A percentile compares a stretch with the other conserved stretches of the same genome.
Evolutionary conservation across 2,329 filamentous ascomycete genomes (phyloP).

Genomic region (Aaosphaeria arxii): DNA sequence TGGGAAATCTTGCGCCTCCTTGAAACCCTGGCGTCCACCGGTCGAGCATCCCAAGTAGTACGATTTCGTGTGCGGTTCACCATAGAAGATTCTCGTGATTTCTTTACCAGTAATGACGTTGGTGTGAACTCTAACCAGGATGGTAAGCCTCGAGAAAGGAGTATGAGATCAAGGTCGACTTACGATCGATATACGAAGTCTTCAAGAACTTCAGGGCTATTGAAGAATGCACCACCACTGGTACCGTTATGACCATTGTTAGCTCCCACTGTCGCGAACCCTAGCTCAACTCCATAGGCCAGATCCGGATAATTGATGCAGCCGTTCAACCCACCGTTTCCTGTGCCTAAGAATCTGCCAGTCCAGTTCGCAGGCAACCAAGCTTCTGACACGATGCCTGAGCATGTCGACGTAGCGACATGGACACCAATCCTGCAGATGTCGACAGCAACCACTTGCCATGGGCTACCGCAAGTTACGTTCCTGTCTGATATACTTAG

Average conservation of each 20-base stretch:
- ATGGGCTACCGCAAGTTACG: slow-evolving; percentile 31
- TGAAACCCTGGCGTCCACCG: slow-evolving; percentile 34
- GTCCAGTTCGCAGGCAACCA: slow-evolving; percentile 43
- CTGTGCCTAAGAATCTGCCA: slow-evolving; percentile 33
- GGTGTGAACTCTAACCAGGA: slow-evolving; percentile 11
- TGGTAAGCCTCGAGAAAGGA: background rate
- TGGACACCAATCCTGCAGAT: slow-evolving; percentile 41
- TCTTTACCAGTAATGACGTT: slow-evolving; percentile 39
- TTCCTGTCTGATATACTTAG: slow-evolving; percentile 38
- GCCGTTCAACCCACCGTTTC: slow-evolving; percentile 37
- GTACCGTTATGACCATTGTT: slow-evolving; percentile 42
- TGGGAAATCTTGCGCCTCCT: slow-evolving; percentile 30
- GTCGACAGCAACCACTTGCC: slow-evolving; percentile 26
- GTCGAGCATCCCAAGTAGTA: slow-evolving; percentile 24
- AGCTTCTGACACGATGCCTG: slow-evolving; percentile 43
- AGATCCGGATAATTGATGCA: slow-evolving; percentile 34
- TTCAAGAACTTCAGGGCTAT: slow-evolving; percentile 43
- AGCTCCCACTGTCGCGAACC: slow-evolving; percentile 36
- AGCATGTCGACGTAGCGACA: slow-evolving; percentile 38
- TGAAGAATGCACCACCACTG: slow-evolving; percentile 42
- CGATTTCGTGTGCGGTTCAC: slow-evolving; percentile 35
- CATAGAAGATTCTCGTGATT: slow-evolving; percentile 38
- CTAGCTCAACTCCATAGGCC: slow-evolving; percentile 30
- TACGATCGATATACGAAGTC: slow-evolving; percentile 47
- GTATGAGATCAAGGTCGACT: slow-evolving; percentile 2